A percentile compares a stretch with the other conserved stretches of the same genome.
These are phyloP conservation scores for Epichloe scottii DNA, from an alignment of 2,329 filamentous ascomycete species.

Conservation along the genomic window DNA sequence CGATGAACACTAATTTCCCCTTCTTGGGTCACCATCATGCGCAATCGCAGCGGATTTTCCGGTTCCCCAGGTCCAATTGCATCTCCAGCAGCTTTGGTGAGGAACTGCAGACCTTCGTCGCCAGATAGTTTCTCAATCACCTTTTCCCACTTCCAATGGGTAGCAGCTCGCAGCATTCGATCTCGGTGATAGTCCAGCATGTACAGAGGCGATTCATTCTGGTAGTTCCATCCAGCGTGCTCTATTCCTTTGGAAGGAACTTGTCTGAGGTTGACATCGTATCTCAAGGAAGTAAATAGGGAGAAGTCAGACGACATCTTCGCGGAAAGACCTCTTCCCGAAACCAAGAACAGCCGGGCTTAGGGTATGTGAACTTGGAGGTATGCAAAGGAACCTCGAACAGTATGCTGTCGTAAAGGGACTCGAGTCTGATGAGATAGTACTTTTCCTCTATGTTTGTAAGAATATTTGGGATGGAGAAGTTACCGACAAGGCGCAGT, in stretches of 20 bases:
- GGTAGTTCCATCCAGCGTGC: conserved; percentile 40
- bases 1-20: conserved; percentile 34
- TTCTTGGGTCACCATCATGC: conserved; percentile 38
- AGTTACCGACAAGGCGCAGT: not conserved
- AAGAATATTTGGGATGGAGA: not conserved
- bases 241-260: conserved; percentile 25
- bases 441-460: not conserved
- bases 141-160: conserved; percentile 40
- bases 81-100: conserved; percentile 21
- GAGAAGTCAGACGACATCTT: conserved; percentile 36
- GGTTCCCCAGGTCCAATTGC: conserved; percentile 23
- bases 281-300: conserved; percentile 61
- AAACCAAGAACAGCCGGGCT: not conserved
- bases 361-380: not conserved
- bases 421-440: no score
- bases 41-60: conserved; percentile 33
- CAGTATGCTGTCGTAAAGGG: no score
- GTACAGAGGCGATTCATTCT: conserved; percentile 52
- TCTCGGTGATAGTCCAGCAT: conserved; percentile 70
- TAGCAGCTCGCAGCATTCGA: conserved; percentile 55
- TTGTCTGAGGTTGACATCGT: conserved; percentile 45
- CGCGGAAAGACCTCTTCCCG: not conserved
- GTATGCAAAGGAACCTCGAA: no score
- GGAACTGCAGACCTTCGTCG: conserved; percentile 27
- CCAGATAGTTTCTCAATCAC: conserved; percentile 34